Base-by-base conservation (phyloP, 2,329 filamentous ascomycete species). In the Fusarium drepaniforme region DNA sequence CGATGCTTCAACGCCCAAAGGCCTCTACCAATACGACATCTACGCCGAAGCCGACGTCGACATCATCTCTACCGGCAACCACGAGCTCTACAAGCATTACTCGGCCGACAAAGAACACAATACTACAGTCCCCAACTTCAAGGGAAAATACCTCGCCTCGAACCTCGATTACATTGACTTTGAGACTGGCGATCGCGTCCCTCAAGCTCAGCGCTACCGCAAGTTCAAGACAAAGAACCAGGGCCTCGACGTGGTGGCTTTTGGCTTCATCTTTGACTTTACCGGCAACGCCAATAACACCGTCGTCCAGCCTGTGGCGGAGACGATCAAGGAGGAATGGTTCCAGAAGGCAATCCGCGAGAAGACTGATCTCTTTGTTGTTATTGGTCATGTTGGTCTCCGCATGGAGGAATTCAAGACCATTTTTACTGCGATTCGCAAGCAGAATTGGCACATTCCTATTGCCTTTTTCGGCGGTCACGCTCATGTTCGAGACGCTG, bases 241-340 rank as follows among this genome's bases (percentile, higher is more conserved):
- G 76, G 93, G 93, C 6, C 91, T 98, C 70, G 90, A 93, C 18
- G 91, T 99, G 68, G 86, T 97, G 59, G 94, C 96, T 0, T 96
- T 99, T 82, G 97, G 97, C 3, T 98, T 99, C 83, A 85, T 99
- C 5, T 99, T 98, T 83, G 92, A 99, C 84, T 99, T 99, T 79
- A 94, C 90, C 1, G 92, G 92, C 21, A 98, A 98, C 82, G 93
- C 93, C 66, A 97, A 98, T 81, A 98, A 98, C 82, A 97, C 94
- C 0, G 87, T 94, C 5, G 94, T 98, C 0, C 92, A 94, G 76
- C 90, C 89, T 0, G 96, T 98, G 3, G 90, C 93, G 75, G 89
- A 97, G 11, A 93, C 94, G 0, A 89, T 98, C 77, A 91, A 94
- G 80, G 92, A 98, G 81, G 84, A 90, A 8, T 99, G 97, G 97